Conservation (phyloP, 345 rosid species). For the Odontarrhena argentea region DNA sequence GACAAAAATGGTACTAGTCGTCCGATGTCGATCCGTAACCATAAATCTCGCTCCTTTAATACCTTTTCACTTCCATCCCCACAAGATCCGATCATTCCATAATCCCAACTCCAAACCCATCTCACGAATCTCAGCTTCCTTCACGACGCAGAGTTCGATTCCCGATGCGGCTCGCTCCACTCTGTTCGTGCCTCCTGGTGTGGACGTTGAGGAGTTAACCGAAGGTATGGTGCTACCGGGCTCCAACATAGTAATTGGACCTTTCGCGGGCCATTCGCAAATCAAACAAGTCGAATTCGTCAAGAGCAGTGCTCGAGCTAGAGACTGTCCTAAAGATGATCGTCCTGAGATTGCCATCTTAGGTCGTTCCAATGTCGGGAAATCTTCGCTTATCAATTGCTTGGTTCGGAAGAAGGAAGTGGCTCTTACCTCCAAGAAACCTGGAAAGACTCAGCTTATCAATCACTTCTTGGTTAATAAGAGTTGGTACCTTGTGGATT, state of each 20-base stretch:
- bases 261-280: slow-evolving; percentile 79
- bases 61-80: slow-evolving; percentile 19
- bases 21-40: slow-evolving; percentile 38
- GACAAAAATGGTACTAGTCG: slow-evolving; percentile 18
- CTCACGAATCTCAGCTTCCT: slow-evolving; percentile 32
- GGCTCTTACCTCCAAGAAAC: slow-evolving; percentile 96
- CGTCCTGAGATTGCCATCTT: slow-evolving; percentile 86
- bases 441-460: slow-evolving; percentile 95
- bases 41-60: slow-evolving; percentile 28
- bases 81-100: slow-evolving; percentile 19
- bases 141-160: slow-evolving; percentile 43
- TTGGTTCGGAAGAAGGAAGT: slow-evolving; percentile 83
- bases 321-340: slow-evolving; percentile 83
- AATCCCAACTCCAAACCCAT: slow-evolving; percentile 9
- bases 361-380: slow-evolving; percentile 95
- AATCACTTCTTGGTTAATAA: slow-evolving; percentile 93
- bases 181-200: slow-evolving; percentile 80
- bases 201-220: slow-evolving; percentile 62
- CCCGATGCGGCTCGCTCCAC: slow-evolving; percentile 51
- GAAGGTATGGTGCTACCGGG: slow-evolving; percentile 82
- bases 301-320: slow-evolving; percentile 81
- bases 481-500: slow-evolving; percentile 95
- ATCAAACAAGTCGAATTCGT: slow-evolving; percentile 88
- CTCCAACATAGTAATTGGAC: slow-evolving; percentile 86
- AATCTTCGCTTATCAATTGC: slow-evolving; percentile 89